phyloP scores from a whole-genome alignment of 2,329 filamentous ascomycete genomes.

The Dissoconium aciculare region DNA sequence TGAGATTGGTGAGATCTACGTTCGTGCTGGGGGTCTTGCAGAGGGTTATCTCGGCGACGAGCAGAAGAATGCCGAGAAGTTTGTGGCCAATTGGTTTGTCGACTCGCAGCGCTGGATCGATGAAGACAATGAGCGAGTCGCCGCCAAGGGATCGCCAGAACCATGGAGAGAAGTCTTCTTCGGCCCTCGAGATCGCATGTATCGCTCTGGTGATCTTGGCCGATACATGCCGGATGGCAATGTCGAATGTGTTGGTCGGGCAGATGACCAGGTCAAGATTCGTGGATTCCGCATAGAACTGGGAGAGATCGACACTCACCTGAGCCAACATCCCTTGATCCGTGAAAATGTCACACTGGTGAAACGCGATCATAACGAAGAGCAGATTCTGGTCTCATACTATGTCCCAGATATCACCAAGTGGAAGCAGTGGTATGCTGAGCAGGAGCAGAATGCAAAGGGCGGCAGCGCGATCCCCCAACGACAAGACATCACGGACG shows the following conservation, averaged over 20 bases:
- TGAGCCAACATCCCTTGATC: constrained; percentile 59
- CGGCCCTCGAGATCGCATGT: constrained; percentile 72
- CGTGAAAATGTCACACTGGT: constrained; percentile 78
- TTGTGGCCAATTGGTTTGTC: constrained; percentile 75
- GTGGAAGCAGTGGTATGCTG: constrained; percentile 55
- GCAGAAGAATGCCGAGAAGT: constrained; percentile 58
- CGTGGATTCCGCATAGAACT: constrained; percentile 92
- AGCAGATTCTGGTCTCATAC: constrained; percentile 76
- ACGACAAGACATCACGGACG: constrained; percentile 3
- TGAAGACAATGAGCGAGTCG: constrained; percentile 41
- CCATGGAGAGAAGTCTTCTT: constrained; percentile 67
- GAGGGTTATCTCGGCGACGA: constrained; percentile 58
- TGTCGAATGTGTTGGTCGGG: constrained; percentile 64
- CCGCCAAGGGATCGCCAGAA: constrained; percentile 39
- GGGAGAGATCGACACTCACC: constrained; percentile 75
- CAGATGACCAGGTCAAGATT: constrained; percentile 87
- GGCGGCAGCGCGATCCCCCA: constrained; percentile 2
- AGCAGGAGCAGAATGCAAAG: constrained; percentile 18
- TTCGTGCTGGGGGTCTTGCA: constrained; percentile 69
- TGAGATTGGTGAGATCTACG: constrained; percentile 70
- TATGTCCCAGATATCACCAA: constrained; percentile 67
- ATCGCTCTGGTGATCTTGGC: constrained; percentile 77
- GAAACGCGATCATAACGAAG: constrained; percentile 68
- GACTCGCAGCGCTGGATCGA: constrained; percentile 55
- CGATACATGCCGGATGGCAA: constrained; percentile 55